phyloP scores from a whole-genome alignment of 805 yeast species.

The Lachancea sp. region DNA sequence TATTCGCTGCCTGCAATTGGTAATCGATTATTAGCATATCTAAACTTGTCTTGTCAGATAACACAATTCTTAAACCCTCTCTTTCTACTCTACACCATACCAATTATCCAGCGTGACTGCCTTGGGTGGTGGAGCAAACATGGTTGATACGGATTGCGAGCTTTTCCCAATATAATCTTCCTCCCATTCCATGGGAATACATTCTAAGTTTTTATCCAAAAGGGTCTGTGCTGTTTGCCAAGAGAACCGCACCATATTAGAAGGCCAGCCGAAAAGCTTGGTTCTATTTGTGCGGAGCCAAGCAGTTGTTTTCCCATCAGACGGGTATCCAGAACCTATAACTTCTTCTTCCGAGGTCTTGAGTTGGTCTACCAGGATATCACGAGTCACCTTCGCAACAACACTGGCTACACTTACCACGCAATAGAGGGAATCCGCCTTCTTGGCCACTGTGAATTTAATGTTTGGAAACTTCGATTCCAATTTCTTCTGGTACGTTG shows the following conservation, averaged over 20 bases:
- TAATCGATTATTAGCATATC: too few relatives aligned
- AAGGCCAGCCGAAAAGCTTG: slow-evolving; percentile 80
- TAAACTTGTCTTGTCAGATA: too few relatives aligned
- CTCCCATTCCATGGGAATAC: slow-evolving; percentile 52
- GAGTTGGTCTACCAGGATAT: slow-evolving; percentile 37
- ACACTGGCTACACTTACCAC: slow-evolving; percentile 92
- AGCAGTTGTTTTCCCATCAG: slow-evolving; percentile 76
- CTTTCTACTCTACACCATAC: slow-evolving; percentile 9
- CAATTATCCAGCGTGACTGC: slow-evolving; percentile 27
- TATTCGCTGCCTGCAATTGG: too few relatives aligned
- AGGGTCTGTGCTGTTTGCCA: slow-evolving; percentile 91
- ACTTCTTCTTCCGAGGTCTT: slow-evolving; percentile 27
- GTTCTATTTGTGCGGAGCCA: slow-evolving; percentile 68
- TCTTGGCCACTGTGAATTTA: slow-evolving; percentile 78
- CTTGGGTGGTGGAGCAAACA: slow-evolving; percentile 6
- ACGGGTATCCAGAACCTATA: slow-evolving; percentile 91
- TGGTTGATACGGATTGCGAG: slow-evolving; percentile 17
- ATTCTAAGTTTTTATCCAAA: slow-evolving; percentile 38
- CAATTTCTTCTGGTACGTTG: slow-evolving; percentile 70
- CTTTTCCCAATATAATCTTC: slow-evolving; percentile 33
- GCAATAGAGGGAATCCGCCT: slow-evolving; percentile 90
- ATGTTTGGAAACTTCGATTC: slow-evolving; percentile 60
- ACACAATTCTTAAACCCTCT: too few relatives aligned
- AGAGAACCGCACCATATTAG: slow-evolving; percentile 67
- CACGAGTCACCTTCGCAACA: slow-evolving; percentile 95